Percentiles rank a stretch among this genome's conserved stretches.
Evolutionary conservation across 192 early-diverging fungal species (phyloP).

Genomic region (Coemansia sp.): DNA sequence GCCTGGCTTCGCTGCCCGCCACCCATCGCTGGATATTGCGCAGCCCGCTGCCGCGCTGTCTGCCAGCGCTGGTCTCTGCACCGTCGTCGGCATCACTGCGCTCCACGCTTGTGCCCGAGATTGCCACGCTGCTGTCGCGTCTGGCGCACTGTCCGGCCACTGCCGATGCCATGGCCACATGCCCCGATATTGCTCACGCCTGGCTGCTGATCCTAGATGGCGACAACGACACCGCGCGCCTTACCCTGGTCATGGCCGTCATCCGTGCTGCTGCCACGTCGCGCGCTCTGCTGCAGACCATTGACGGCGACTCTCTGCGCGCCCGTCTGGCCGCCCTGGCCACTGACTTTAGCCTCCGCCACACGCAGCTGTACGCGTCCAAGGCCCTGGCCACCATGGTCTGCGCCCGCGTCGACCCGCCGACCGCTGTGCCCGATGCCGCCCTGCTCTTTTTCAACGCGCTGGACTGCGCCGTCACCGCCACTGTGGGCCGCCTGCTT

Average conservation of each 20-base stretch:
- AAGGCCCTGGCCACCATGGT: background rate
- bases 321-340: background rate
- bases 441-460: background rate
- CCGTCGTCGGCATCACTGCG: constrained; percentile 10
- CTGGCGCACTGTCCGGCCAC: constrained; percentile 33
- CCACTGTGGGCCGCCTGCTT: background rate
- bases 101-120: constrained; percentile 33
- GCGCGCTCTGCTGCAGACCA: constrained; percentile 23
- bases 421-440: background rate
- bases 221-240: constrained; percentile 24
- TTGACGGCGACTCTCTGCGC: constrained; percentile 2
- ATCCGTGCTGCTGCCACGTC: constrained; percentile 39
- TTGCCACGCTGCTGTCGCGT: constrained; percentile 35
- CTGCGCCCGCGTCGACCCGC: background rate
- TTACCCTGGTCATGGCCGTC: constrained; percentile 28
- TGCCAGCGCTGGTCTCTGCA: constrained; percentile 14
- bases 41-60: constrained; percentile 31
- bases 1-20: constrained; percentile 17
- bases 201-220: constrained; percentile 20
- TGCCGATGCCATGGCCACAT: constrained; percentile 17
- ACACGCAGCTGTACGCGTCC: background rate
- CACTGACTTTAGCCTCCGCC: background rate
- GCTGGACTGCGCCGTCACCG: background rate
- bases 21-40: constrained; percentile 45
- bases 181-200: constrained; percentile 19